A percentile compares a stretch with the other conserved stretches of the same genome.
These are phyloP conservation scores for Triadica sebifera DNA, from an alignment of 345 rosid genomes.

Conservation along the genomic window DNA sequence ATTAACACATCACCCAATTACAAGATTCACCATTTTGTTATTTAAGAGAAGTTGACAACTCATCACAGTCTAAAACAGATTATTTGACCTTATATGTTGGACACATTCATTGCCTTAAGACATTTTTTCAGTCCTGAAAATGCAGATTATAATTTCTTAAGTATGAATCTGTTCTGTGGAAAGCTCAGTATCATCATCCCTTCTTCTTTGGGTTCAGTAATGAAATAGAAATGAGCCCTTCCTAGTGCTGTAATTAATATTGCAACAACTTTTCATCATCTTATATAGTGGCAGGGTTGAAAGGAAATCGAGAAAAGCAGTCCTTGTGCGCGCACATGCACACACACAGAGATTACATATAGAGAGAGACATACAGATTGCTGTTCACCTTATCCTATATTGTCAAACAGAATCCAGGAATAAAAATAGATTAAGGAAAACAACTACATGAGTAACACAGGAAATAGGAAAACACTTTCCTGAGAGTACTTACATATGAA, in stretches of 20 bases:
- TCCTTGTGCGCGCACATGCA: no score
- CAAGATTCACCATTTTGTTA: not conserved
- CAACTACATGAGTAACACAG: not conserved
- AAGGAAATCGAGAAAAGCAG: no score
- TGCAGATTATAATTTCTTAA: not conserved
- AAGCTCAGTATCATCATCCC: not conserved
- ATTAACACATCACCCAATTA: not conserved
- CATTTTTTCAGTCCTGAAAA: not conserved
- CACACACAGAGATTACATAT: no score
- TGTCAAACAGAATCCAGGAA: no score
- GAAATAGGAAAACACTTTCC: no score
- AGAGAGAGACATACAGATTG: no score
- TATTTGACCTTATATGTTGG: not conserved
- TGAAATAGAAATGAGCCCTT: not conserved
- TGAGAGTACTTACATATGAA: no score
- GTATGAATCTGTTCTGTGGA: not conserved
- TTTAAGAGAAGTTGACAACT: not conserved
- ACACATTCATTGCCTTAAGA: no score
- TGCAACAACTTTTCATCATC: not conserved
- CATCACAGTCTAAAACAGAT: constrained; percentile 1
- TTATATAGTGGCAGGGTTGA: no score
- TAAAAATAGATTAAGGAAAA: not conserved
- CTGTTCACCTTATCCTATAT: no score
- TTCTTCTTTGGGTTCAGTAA: not conserved
- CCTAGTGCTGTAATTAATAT: not conserved